Evolutionary conservation across 1,139 yeast genomes (phyloP), one percentile per base, ranked within the genome.

Genomic region (Candida buenavistaensis): DNA sequence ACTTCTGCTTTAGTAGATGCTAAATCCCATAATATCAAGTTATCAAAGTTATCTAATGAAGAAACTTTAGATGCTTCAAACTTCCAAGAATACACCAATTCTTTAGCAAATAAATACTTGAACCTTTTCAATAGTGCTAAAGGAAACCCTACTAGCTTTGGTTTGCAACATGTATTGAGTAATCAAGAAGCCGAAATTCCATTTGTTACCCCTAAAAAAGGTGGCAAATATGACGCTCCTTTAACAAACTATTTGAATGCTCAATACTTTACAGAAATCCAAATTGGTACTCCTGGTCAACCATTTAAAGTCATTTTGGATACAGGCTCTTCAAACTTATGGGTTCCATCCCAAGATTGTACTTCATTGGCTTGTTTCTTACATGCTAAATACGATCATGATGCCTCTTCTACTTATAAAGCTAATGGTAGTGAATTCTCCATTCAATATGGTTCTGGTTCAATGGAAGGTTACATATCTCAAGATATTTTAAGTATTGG

Each of bases 271-370:
- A 83, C 97, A 32, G 97, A 89, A 55, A 83, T 92, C 51, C 72
- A 79, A 41, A 55, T 92, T 40, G 98, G 98, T 51, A 85, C 96
- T 28, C 98, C 98, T 6, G 88, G 86, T 33, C 98, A 92, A 68
- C 57, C 76, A 11, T 92, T 92, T 66, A 92, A 89, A 70, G 95
- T 86, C 32, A 80, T 86, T 46, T 74, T 92, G 54, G 97, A 92
- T 63, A 92, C 97, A 21, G 98, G 98, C 28, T 87, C 96, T 17
- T 85, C 97, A 35, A 92, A 92, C 64, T 72, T 92, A 66, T 92
- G 98, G 98, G 90, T 92, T 41, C 98, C 98, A 36, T 78, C 95
- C 40, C 51, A 73, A 31, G 90, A 87, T 46, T 92, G 98, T 69
- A 70, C 87, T 30, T 88, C 97, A 5, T 78, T 92, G 65, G 97